Base-by-base conservation (phyloP, 2,329 filamentous ascomycete genomes). In the Dactylonectria macrodidyma region DNA sequence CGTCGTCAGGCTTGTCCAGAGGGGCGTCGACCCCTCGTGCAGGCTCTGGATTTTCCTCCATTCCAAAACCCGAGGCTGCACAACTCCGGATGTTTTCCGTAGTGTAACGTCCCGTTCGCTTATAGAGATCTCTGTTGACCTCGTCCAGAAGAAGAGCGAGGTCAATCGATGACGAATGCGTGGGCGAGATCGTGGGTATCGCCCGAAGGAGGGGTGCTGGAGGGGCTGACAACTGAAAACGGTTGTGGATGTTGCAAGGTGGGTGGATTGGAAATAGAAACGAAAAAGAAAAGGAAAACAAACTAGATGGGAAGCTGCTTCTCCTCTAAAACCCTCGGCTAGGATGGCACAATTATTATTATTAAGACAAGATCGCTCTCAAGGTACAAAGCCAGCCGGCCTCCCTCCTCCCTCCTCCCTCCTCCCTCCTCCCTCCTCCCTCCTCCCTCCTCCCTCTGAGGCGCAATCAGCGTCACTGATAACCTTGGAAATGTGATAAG, bases 31-130 rank as follows among this genome's bases (percentile, higher is more conserved):
- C 55, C 67, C 71, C 61, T 62, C 41, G 66, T 30, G 59, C 64
- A 58, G 62, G 55, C 50, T 72, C 70, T 71, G 66, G 47, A 71
- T 74, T 75, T 71, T 65, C 72, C 63, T 78, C 75, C 76, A 78
- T 78, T 72, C 73, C 73, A 73, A 59, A 22, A 50, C 50, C 44
- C 50, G 67, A 44, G 62, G 58, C 60, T 65, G 59, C 46, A 67
- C 67, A 67, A 63, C 16, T 19, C 60, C 59, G 47, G 30, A 59
- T 26, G 34, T 22, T 47, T n/a, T 47, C 24, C 50, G 14, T 19
- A 34, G 24, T 44, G 44, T n/a, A 34, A 12, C 46, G 44, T 33
- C 33, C 19, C 26, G 19, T 34, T 22, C 9, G 30, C 12, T 51
- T 33, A 30, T 5, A 30, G 36, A 26, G 14, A 19, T 16, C 12